Evolutionary conservation across 2,329 filamentous ascomycete genomes (phyloP).

Genomic region (Colletotrichum filicis): DNA sequence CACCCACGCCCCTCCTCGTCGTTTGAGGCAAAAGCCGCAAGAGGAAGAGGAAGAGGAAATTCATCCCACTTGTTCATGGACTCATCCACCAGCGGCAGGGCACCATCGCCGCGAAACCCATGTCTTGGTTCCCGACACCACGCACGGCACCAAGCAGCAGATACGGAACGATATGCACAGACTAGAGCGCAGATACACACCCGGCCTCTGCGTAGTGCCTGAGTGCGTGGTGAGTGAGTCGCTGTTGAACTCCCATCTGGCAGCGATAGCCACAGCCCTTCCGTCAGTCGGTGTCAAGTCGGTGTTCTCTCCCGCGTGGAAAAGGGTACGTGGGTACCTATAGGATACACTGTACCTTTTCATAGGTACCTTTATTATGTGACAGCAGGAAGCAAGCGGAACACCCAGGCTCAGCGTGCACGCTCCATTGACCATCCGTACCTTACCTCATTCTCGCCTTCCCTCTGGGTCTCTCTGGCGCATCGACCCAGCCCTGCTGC

Average conservation of each 20-base stretch:
- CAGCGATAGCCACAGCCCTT: background rate
- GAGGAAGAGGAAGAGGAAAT: background rate
- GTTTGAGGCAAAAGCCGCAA: background rate
- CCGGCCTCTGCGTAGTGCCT: background rate
- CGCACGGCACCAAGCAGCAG: background rate
- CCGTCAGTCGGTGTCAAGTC: constrained; percentile 14
- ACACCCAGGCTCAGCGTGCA: background rate
- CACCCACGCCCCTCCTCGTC: constrained; percentile 11
- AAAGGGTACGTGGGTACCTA: background rate
- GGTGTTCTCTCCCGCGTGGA: constrained; percentile 16
- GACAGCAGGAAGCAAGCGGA: background rate
- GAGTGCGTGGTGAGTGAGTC: background rate
- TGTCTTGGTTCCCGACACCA: constrained; percentile 7
- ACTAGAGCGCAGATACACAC: background rate
- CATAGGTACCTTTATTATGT: background rate
- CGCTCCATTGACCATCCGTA: constrained; percentile 13
- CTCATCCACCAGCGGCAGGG: constrained; percentile 17
- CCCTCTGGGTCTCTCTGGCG: background rate
- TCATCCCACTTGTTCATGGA: constrained; percentile 20
- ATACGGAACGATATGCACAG: constrained; percentile 14
- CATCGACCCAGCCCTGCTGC: constrained; percentile 18
- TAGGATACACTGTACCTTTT: background rate
- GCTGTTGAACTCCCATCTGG: background rate
- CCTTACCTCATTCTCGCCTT: constrained; percentile 23
- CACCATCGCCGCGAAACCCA: constrained; percentile 25